A percentile compares a stretch with the other conserved stretches of the same genome.
These are phyloP conservation scores for Populus ilicifolia DNA, from an alignment of 345 rosid genomes.

Conservation along the genomic window DNA sequence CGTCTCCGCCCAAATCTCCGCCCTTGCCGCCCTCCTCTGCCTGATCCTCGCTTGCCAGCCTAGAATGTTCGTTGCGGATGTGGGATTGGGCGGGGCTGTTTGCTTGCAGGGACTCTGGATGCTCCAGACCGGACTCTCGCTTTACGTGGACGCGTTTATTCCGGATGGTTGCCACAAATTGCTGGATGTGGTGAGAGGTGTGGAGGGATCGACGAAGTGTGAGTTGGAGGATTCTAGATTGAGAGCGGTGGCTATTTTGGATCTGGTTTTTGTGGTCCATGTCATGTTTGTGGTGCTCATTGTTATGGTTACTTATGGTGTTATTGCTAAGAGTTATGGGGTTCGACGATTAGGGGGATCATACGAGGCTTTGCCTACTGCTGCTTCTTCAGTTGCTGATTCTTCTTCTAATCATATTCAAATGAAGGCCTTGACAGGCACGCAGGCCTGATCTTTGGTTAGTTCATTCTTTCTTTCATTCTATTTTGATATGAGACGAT, in stretches of 20 bases:
- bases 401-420: slow-evolving; percentile 38
- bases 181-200: slow-evolving; percentile 69
- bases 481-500: background rate
- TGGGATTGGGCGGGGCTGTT: slow-evolving; percentile 58
- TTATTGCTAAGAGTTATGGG: slow-evolving; percentile 36
- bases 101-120: slow-evolving; percentile 87
- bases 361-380: slow-evolving; percentile 70
- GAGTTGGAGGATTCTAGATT: slow-evolving; percentile 70
- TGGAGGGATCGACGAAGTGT: slow-evolving; percentile 82
- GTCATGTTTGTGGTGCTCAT: slow-evolving; percentile 58
- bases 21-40: slow-evolving; percentile 55
- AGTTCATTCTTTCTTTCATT: background rate
- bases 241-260: slow-evolving; percentile 79
- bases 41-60: slow-evolving; percentile 66
- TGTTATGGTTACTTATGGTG: slow-evolving; percentile 50
- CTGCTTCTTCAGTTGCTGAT: slow-evolving; percentile 37
- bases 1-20: slow-evolving; percentile 61
- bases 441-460: slow-evolving; percentile 54
- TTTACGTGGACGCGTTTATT: slow-evolving; percentile 77
- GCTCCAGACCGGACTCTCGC: slow-evolving; percentile 80
- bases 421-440: slow-evolving; percentile 80
- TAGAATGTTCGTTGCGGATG: slow-evolving; percentile 63
- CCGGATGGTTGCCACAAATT: slow-evolving; percentile 83
- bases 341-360: slow-evolving; percentile 63
- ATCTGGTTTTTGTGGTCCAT: slow-evolving; percentile 67